phyloP scores from a whole-genome alignment of 2,329 filamentous ascomycete genomes.

The Biscogniauxia sp. region DNA sequence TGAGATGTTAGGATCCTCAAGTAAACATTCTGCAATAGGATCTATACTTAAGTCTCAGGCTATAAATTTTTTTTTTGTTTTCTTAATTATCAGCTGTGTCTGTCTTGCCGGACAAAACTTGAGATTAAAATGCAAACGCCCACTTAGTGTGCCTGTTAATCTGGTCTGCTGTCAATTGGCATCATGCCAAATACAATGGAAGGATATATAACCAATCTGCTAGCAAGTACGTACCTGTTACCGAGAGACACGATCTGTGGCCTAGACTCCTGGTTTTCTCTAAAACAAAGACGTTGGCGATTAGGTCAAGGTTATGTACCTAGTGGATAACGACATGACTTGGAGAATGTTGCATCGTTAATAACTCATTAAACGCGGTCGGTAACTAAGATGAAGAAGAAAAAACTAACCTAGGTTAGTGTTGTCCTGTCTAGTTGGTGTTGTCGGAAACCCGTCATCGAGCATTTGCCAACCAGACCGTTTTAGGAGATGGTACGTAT shows the following conservation, averaged over 20 bases:
- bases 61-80: too few species aligned
- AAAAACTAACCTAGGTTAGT: too few species aligned
- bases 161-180: neutral
- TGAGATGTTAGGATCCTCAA: conserved; percentile 6
- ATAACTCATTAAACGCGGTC: neutral
- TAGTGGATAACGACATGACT: neutral
- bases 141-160: neutral
- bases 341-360: neutral
- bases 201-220: neutral
- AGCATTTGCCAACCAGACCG: too few species aligned
- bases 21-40: neutral
- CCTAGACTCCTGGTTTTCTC: neutral
- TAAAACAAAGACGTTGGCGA: neutral
- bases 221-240: neutral
- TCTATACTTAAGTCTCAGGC: neutral
- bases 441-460: too few species aligned
- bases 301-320: neutral
- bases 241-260: too few species aligned
- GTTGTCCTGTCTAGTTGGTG: too few species aligned
- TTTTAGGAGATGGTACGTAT: neutral
- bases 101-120: neutral
- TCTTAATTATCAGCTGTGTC: neutral
- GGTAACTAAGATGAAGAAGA: too few species aligned
- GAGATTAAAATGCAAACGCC: neutral
- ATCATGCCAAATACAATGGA: neutral